Conservation (phyloP, 2,329 filamentous ascomycete genomes). For the Alternaria panax region DNA sequence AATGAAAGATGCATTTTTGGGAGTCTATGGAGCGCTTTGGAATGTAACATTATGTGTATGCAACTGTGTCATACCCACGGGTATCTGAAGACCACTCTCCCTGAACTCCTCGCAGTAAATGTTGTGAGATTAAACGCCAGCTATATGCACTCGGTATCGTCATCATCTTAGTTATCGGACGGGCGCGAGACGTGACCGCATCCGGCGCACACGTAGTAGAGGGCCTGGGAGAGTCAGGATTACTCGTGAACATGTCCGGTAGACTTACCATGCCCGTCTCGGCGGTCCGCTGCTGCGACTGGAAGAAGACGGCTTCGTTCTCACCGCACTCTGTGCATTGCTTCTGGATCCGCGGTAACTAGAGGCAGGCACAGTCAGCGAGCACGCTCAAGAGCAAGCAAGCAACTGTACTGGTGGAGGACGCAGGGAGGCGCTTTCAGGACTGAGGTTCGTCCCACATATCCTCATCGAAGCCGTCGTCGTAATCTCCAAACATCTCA, state of each 20-base stretch:
- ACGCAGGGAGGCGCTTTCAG: constrained; percentile 30
- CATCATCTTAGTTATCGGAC: constrained; percentile 20
- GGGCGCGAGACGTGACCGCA: constrained; percentile 83
- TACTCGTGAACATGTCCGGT: neutral
- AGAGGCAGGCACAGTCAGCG: constrained; percentile 52
- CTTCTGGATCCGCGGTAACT: constrained; percentile 91
- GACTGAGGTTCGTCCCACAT: constrained; percentile 43
- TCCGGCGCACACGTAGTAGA: constrained; percentile 80
- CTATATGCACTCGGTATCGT: constrained; percentile 35
- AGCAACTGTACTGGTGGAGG: constrained; percentile 40
- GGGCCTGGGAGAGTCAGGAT: constrained; percentile 50
- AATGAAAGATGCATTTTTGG: constrained; percentile 12
- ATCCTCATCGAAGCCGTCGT: constrained; percentile 35
- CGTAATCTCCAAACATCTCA: constrained; percentile 25
- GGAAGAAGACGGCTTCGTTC: constrained; percentile 95
- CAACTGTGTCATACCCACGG: constrained; percentile 44
- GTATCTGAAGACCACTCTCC: constrained; percentile 43
- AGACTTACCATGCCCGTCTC: constrained; percentile 94
- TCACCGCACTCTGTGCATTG: constrained; percentile 85
- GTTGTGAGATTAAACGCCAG: constrained; percentile 40
- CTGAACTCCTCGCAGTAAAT: constrained; percentile 37
- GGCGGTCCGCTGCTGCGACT: constrained; percentile 94
- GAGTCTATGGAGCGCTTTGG: constrained; percentile 15
- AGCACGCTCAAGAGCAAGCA: constrained; percentile 49
- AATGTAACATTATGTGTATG: constrained; percentile 39